Evolutionary conservation across 148 eudicot genomes (phyloP).

Genomic region (Rhododendron kiyosumense): DNA sequence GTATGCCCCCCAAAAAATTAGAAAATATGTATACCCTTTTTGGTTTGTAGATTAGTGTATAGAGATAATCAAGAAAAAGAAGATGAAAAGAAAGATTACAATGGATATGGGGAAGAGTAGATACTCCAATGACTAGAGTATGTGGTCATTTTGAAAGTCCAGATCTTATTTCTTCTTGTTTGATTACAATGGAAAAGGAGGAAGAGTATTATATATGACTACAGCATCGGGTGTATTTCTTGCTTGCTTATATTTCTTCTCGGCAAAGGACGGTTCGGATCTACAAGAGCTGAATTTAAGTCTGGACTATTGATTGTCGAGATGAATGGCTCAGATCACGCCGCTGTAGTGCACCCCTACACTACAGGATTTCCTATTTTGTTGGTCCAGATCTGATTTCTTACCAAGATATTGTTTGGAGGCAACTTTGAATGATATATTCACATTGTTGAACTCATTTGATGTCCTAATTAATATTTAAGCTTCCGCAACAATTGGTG

Average conservation of each 20-base stretch:
- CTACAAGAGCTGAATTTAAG: neutral
- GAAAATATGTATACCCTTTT: neutral
- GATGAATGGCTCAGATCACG: neutral
- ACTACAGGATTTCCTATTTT: neutral
- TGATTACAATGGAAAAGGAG: neutral
- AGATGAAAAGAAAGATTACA: neutral
- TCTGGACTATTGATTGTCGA: too few relatives aligned
- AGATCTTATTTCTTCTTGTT: too few relatives aligned
- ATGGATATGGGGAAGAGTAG: neutral
- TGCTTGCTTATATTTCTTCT: too few relatives aligned
- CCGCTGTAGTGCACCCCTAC: neutral
- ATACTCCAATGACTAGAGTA: neutral
- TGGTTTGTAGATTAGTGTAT: neutral
- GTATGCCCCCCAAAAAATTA: neutral
- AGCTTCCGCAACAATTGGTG: neutral
- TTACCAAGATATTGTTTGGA: neutral
- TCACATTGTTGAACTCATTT: neutral
- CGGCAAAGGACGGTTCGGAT: too few relatives aligned
- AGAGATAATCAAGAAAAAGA: neutral
- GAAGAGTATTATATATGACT: neutral
- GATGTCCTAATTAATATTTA: neutral
- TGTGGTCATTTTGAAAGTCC: neutral
- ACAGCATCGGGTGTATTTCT: neutral
- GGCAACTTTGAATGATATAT: neutral
- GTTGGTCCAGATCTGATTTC: neutral